Conservation (phyloP, 2,329 filamentous ascomycete species). For the Calonectria henricotiae region DNA sequence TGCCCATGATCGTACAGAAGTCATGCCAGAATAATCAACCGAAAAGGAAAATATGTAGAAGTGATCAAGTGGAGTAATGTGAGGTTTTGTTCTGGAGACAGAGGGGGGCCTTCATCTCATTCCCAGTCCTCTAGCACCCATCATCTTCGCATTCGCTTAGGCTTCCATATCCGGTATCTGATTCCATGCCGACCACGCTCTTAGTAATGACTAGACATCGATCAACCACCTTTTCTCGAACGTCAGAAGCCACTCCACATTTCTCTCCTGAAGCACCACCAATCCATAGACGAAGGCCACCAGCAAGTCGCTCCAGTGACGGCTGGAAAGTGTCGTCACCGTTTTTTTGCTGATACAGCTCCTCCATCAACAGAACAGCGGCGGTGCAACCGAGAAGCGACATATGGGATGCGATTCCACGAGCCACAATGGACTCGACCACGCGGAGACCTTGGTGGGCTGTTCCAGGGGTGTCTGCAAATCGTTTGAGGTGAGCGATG, state of each 20-base stretch:
- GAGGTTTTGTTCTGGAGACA: background rate
- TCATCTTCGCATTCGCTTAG: slow-evolving; percentile 68
- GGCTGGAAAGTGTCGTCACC: slow-evolving; percentile 65
- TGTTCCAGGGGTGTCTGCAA: slow-evolving; percentile 54
- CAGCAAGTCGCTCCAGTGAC: slow-evolving; percentile 72
- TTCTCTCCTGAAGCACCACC: slow-evolving; percentile 68
- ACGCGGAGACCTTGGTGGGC: slow-evolving; percentile 65
- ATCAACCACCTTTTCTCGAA: slow-evolving; percentile 71
- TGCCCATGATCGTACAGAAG: slow-evolving; percentile 53
- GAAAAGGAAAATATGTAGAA: slow-evolving; percentile 34
- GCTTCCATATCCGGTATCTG: slow-evolving; percentile 74
- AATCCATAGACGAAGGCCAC: slow-evolving; percentile 74
- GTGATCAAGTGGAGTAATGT: slow-evolving; percentile 39
- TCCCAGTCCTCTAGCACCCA: slow-evolving; percentile 46
- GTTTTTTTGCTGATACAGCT: slow-evolving; percentile 65
- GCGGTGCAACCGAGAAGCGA: slow-evolving; percentile 75
- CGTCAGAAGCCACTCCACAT: slow-evolving; percentile 66
- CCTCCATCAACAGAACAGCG: slow-evolving; percentile 72
- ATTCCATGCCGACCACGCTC: slow-evolving; percentile 73
- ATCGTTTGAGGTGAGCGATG: slow-evolving; percentile 72
- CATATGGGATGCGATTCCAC: slow-evolving; percentile 62
- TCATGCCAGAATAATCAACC: slow-evolving; percentile 43
- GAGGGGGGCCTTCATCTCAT: slow-evolving; percentile 3
- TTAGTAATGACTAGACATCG: slow-evolving; percentile 72
- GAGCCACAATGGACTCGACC: slow-evolving; percentile 67